Evolutionary conservation across 1,284 basidiomycete genomes (phyloP).

Genomic region (Pholiota adiposa): DNA sequence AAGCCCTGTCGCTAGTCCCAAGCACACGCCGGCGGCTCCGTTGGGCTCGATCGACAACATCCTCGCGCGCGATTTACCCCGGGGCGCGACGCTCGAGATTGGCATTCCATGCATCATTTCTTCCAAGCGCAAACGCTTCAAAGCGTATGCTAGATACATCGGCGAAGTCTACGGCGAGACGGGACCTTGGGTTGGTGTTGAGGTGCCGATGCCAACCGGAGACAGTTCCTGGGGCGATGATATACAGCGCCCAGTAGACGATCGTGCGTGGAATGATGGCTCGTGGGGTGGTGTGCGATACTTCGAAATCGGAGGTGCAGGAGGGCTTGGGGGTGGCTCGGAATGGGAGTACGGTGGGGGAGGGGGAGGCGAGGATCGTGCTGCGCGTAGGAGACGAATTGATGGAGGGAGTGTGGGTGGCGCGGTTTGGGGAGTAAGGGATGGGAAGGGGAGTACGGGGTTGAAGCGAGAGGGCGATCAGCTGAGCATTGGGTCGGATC

Average conservation of each 20-base stretch:
- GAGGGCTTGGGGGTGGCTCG: conserved; percentile 54
- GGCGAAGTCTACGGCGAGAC: conserved; percentile 79
- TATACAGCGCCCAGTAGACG: conserved; percentile 20
- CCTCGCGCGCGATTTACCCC: conserved; percentile 32
- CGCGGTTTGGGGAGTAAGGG: conserved; percentile 23
- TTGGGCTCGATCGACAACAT: conserved; percentile 17
- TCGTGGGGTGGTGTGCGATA: conserved; percentile 79
- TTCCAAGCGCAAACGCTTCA: conserved; percentile 81
- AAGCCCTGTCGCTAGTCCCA: not conserved
- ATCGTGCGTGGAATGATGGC: conserved; percentile 83
- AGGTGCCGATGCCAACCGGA: conserved; percentile 67
- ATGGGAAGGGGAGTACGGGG: conserved; percentile 23
- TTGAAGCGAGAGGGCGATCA: conserved; percentile 72
- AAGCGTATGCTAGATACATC: conserved; percentile 87
- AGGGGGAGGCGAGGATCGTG: conserved; percentile 35
- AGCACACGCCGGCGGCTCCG: not conserved
- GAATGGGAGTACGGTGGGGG: conserved; percentile 63
- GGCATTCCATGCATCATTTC: conserved; percentile 93
- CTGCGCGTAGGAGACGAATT: conserved; percentile 50
- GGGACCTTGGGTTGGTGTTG: conserved; percentile 92
- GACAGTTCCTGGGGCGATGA: conserved; percentile 51
- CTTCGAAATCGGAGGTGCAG: conserved; percentile 65
- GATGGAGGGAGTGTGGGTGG: conserved; percentile 45
- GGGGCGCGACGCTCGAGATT: conserved; percentile 79
- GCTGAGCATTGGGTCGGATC: conserved; percentile 50